These are phyloP conservation scores for Solanum hybrid DNA, from an alignment of 305 asterid species.

Conservation along the genomic window DNA sequence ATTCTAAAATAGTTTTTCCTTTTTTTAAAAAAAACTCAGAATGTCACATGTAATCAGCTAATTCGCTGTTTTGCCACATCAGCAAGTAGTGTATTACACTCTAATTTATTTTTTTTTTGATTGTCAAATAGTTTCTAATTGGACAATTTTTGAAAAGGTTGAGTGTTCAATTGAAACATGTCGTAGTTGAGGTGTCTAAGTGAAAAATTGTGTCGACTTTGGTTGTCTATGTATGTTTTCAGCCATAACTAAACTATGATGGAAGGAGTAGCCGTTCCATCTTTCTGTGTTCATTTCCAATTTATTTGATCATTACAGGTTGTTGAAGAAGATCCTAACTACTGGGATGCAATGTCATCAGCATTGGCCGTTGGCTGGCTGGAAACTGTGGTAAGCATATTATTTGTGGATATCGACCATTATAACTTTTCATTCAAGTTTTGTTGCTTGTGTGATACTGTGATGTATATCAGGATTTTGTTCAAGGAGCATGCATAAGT, in stretches of 20 bases:
- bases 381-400: slow-evolving; percentile 62
- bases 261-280: neutral
- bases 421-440: neutral
- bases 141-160: neutral
- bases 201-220: neutral
- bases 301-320: slow-evolving; percentile 33
- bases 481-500: neutral
- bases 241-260: neutral
- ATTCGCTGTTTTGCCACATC: neutral
- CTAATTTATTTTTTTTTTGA: neutral
- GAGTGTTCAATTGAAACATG: neutral
- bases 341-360: slow-evolving; percentile 86
- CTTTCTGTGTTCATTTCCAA: neutral
- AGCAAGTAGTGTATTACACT: neutral
- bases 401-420: neutral
- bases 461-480: neutral
- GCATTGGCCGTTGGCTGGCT: slow-evolving; percentile 97
- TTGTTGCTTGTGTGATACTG: slow-evolving; percentile 9
- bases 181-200: neutral
- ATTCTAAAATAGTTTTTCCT: neutral
- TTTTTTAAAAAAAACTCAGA: neutral
- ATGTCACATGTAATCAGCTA: neutral
- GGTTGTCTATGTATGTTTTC: neutral
- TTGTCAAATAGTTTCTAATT: neutral
- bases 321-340: slow-evolving; percentile 82